Evolutionary conservation across 768 basidiomycete genomes (phyloP).

Genomic region (Candolleomyces eurysporus): DNA sequence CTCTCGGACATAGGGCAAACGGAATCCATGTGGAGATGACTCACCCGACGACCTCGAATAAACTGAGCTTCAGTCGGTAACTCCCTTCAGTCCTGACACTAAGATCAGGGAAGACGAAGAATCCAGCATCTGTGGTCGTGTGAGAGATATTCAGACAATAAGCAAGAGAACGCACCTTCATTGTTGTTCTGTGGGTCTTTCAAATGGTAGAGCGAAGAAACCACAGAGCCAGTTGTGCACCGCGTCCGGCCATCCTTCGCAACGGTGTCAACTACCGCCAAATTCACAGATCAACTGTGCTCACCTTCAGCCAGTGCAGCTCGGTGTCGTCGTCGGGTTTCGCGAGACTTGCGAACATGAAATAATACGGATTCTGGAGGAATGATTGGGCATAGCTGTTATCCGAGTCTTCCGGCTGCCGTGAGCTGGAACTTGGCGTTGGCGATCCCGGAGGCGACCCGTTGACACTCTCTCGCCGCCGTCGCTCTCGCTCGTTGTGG

Average conservation of each 20-base stretch:
- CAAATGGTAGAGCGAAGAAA: slow-evolving; percentile 87
- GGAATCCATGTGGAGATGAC: slow-evolving; percentile 26
- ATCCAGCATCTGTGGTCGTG: slow-evolving; percentile 70
- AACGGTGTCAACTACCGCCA: not conserved
- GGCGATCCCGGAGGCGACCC: slow-evolving; percentile 18
- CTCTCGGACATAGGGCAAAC: not conserved
- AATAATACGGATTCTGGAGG: slow-evolving; percentile 91
- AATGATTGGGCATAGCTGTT: slow-evolving; percentile 52
- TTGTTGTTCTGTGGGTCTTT: slow-evolving; percentile 64
- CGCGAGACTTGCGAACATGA: slow-evolving; percentile 91
- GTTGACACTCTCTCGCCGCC: slow-evolving; percentile 15
- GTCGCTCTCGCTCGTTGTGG: slow-evolving; percentile 18
- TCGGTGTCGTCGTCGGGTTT: slow-evolving; percentile 88
- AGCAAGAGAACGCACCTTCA: slow-evolving; percentile 31
- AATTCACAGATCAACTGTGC: slow-evolving; percentile 1
- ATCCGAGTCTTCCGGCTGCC: slow-evolving; percentile 11
- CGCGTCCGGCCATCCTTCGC: slow-evolving; percentile 82
- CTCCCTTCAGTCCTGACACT: slow-evolving; percentile 90
- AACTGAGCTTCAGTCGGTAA: slow-evolving; percentile 66
- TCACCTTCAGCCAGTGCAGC: slow-evolving; percentile 77
- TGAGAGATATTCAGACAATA: not conserved
- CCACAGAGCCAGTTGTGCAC: slow-evolving; percentile 88
- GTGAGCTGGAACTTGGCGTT: slow-evolving; percentile 18
- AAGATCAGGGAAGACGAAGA: slow-evolving; percentile 96
- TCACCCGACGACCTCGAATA: slow-evolving; percentile 92